A percentile compares a stretch with the other conserved stretches of the same genome.
Conservation (phyloP, 495 filamentous ascomycete genomes). For the Lasiosphaeriaceae sp. region DNA sequence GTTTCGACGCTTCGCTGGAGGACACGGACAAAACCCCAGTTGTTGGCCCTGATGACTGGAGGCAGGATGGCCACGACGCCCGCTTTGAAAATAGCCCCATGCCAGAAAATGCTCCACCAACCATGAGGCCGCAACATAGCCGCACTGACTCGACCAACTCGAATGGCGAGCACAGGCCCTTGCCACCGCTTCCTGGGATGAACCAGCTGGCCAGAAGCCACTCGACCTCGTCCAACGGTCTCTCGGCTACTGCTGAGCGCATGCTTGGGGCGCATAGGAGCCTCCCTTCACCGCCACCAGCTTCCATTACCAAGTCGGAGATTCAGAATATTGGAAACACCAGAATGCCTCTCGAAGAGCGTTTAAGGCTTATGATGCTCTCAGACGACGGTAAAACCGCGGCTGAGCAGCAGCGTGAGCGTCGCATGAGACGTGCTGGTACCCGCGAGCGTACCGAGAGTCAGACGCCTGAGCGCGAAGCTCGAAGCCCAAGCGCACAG, state of each 20-base stretch:
- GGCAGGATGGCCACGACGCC: slow-evolving; percentile 68
- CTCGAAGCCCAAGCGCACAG: slow-evolving; percentile 35
- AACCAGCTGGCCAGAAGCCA: slow-evolving; percentile 30
- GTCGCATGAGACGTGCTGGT: slow-evolving; percentile 55
- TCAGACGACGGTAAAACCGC: slow-evolving; percentile 54
- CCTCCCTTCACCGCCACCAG: slow-evolving; percentile 64
- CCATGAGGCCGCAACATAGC: slow-evolving; percentile 39
- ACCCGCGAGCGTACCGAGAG: slow-evolving; percentile 42
- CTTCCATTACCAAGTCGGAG: slow-evolving; percentile 64
- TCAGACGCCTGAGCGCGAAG: slow-evolving; percentile 46
- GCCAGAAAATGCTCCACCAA: slow-evolving; percentile 40
- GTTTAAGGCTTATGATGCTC: slow-evolving; percentile 79
- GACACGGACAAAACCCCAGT: slow-evolving; percentile 96
- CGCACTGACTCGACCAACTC: slow-evolving; percentile 66
- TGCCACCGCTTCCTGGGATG: slow-evolving; percentile 72
- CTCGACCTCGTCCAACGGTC: slow-evolving; percentile 37
- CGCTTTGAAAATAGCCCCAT: slow-evolving; percentile 68
- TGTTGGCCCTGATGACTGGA: slow-evolving; percentile 93
- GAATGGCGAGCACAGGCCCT: slow-evolving; percentile 66
- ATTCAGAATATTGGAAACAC: slow-evolving; percentile 62
- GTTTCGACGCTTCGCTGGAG: slow-evolving; percentile 89
- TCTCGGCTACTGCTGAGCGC: slow-evolving; percentile 62
- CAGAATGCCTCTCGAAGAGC: slow-evolving; percentile 76
- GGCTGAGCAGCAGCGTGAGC: slow-evolving; percentile 57
- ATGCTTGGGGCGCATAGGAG: slow-evolving; percentile 55